Percentiles rank a stretch among this genome's conserved stretches.
Evolutionary conservation across 2,329 filamentous ascomycete species (phyloP).

Genomic region (Cladosporium sp.): DNA sequence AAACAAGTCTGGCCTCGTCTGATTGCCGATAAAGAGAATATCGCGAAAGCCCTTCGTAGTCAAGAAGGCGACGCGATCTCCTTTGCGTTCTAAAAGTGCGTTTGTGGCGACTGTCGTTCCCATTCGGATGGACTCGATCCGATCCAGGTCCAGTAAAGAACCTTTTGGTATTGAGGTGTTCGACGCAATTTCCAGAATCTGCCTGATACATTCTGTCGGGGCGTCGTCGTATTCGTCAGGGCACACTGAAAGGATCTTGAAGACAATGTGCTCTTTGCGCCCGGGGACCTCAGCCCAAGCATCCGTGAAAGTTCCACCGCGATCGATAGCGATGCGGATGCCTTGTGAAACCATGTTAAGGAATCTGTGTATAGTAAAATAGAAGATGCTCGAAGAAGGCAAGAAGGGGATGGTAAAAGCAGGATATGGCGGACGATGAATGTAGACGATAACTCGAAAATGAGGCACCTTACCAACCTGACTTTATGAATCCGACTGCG

Average conservation of each 20-base stretch:
- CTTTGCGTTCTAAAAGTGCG: conserved; percentile 34
- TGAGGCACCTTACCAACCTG: background rate
- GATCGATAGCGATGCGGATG: conserved; percentile 60
- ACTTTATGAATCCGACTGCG: background rate
- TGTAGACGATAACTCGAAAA: background rate
- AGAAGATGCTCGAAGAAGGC: background rate
- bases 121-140: conserved; percentile 31
- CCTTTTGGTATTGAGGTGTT: conserved; percentile 25
- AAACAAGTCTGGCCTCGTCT: conserved; percentile 36
- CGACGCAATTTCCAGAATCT: conserved; percentile 29
- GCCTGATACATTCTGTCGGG: conserved; percentile 34
- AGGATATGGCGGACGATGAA: background rate
- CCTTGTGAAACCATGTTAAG: conserved; percentile 1
- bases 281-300: conserved; percentile 71
- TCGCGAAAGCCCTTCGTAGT: conserved; percentile 36
- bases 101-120: conserved; percentile 38
- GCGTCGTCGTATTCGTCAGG: conserved; percentile 35
- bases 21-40: conserved; percentile 35
- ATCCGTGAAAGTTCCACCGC: conserved; percentile 85
- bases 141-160: conserved; percentile 22
- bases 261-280: conserved; percentile 48
- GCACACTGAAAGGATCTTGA: conserved; percentile 36
- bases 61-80: conserved; percentile 32
- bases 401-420: background rate
- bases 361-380: background rate